Evolutionary conservation across 2,329 filamentous ascomycete species (phyloP), one percentile per base, ranked within the genome.

Genomic region (Trichoderma sp.): DNA sequence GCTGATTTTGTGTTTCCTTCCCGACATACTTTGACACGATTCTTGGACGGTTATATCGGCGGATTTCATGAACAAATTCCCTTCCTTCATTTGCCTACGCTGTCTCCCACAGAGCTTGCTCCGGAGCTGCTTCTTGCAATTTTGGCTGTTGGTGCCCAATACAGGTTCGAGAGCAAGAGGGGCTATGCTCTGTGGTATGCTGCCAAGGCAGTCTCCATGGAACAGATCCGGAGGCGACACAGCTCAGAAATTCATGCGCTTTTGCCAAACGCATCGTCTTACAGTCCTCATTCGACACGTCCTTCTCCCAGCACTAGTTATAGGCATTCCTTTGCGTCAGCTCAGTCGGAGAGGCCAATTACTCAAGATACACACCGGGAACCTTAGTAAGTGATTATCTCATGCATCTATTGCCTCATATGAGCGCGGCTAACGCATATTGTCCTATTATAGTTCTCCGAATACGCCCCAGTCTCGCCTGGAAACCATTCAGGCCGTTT

Each of bases 71-170:
- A 86, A 64, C 83, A 86, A 70, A 75, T 87, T 0, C 85, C 85
- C 0, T 84, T 92, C 71, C 81, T 93, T 33, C 91, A 93, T 75
- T 80, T 92, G 5, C 88, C 91, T 0, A 92, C 90, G 0, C 82
- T 92, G 58, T 83, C 84, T 1, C 85, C 89, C 0, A 85, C 86
- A 8, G 86, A 88, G n/a, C 84, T 88, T n/a, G 87, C 89, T 0
- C 86, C 90, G 0, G 91, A 92, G 76, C 80, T 93, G 4, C 80
- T 92, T 5, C 79, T 93, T 33, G 90, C 90, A 0, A 86, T 92
- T 19, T 82, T 90, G 27, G 89, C 91, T 0, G 86, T 92, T 2
- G 89, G 89, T 14, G 89, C 89, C 0, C 88, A 90, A 73, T 91
- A 91, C 73, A 85, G 87, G 1, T 89, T 89, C 64, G 87, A 89